Base-by-base conservation (phyloP, 768 basidiomycete genomes). In the Boletus rex-veris region DNA sequence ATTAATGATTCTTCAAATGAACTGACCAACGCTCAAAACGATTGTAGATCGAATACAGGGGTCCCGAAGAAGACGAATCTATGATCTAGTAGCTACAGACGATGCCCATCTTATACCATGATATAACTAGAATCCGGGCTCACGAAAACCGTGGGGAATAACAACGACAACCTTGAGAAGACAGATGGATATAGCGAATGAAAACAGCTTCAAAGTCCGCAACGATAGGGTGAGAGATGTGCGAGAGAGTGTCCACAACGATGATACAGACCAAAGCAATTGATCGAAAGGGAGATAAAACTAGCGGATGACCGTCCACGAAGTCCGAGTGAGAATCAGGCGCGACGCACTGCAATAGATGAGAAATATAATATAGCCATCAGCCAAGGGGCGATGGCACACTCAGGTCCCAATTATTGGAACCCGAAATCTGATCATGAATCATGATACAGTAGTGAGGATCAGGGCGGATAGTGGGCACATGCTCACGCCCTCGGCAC, bases 121-220 rank as follows among this genome's bases (percentile, higher is more conserved):
- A 48, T n/a, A 43, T 11, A 2, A 50, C 38, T 12, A n/a, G 31
- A 40, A 44, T 18, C 26, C 8, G 38, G n/a, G 40, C 38, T 37
- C 7, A 41, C 11, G 4, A 24, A 48, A n/a, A 48, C 19, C 3
- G n/a, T 50, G 33, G 18, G 38, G 3, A 11, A 47, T 28, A 44
- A 15, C 36, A 45, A 38, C 33, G 45, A 53, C 14, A 53, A 37
- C 48, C 8, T 38, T n/a, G 42, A 39, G 15, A 50, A 31, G 33
- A 53, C 8, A 46, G 28, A 55, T 49, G 38, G 52, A 65, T 63
- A 65, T 60, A 63, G 39, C 28, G 45, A 36, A 44, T 48, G 53
- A 42, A 3, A 39, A 47, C 12, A 52, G 30, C 28, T 45, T 38
- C 10, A 36, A 31, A 50, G 54, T 57, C 52, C 53, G 58, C 39